phyloP scores from a whole-genome alignment of 1,284 basidiomycete genomes.

The Cryptococcus deneoformans region DNA sequence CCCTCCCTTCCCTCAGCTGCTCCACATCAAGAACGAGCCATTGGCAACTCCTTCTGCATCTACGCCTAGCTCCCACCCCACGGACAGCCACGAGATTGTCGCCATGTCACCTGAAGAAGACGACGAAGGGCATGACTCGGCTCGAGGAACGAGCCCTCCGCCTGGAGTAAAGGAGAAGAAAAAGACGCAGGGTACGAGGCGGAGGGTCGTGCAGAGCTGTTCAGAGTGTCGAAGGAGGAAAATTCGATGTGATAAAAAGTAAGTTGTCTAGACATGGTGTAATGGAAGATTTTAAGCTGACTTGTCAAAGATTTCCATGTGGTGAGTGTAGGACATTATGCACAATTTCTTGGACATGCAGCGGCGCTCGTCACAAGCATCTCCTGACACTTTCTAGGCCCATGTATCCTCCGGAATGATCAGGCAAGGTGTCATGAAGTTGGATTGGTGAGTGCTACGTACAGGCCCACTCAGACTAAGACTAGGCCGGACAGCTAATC shows the following conservation, averaged over 20 bases:
- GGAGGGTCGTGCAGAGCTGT: conserved; percentile 50
- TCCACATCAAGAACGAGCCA: conserved; percentile 28
- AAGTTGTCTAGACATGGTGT: conserved; percentile 8
- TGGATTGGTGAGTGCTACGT: conserved; percentile 35
- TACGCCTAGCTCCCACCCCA: neutral
- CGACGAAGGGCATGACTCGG: conserved; percentile 14
- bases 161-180: conserved; percentile 28
- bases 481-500: no score
- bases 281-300: neutral
- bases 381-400: conserved; percentile 21
- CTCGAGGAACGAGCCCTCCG: conserved; percentile 1
- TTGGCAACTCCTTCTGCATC: conserved; percentile 3
- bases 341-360: neutral
- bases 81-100: conserved; percentile 12
- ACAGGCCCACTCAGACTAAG: neutral
- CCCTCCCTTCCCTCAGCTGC: conserved; percentile 38
- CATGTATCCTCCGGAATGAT: conserved; percentile 47
- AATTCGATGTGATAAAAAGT: conserved; percentile 52
- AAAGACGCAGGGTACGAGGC: conserved; percentile 40
- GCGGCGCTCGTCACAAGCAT: neutral
- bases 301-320: conserved; percentile 30
- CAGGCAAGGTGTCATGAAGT: conserved; percentile 50
- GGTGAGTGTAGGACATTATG: conserved; percentile 11
- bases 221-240: conserved; percentile 48
- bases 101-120: conserved; percentile 24